Evolutionary conservation across 306 rosid genomes (phyloP).

Genomic region (Dalbergia cultrata): DNA sequence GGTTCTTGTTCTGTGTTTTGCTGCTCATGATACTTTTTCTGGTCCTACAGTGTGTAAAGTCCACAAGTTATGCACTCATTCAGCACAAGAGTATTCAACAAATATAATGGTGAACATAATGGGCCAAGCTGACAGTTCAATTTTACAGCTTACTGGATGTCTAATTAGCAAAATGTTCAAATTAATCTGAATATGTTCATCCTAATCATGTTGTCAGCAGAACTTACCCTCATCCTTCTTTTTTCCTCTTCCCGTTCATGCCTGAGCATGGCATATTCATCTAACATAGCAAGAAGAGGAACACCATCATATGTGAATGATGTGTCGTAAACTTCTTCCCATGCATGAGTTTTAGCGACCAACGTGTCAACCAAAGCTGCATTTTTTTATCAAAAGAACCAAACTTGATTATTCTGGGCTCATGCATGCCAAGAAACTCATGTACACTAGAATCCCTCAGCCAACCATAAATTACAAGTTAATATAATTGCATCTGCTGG

Average conservation of each 20-base stretch:
- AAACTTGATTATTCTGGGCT: neutral
- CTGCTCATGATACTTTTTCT: constrained; percentile 77
- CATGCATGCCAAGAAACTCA: constrained; percentile 34
- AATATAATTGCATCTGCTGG: neutral
- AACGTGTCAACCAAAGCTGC: constrained; percentile 87
- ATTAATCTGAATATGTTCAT: neutral
- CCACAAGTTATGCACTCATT: constrained; percentile 31
- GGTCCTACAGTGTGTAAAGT: constrained; percentile 69
- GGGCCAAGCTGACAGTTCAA: neutral
- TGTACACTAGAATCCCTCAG: constrained; percentile 2
- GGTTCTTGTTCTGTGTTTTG: constrained; percentile 80
- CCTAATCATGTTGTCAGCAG: neutral
- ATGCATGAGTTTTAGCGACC: constrained; percentile 84
- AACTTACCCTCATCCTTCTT: constrained; percentile 80
- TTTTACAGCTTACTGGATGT: neutral
- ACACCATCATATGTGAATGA: constrained; percentile 87
- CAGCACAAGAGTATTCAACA: constrained; percentile 2
- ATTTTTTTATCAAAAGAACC: constrained; percentile 36
- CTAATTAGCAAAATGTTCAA: neutral
- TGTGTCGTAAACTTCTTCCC: constrained; percentile 85
- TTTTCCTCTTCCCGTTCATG: constrained; percentile 94
- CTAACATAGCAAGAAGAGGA: constrained; percentile 96
- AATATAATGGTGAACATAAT: neutral
- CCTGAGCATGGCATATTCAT: constrained; percentile 93
- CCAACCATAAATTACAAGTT: constrained; percentile 15